Percentiles rank a stretch among this genome's conserved stretches.
Conservation (phyloP, 2,329 filamentous ascomycete genomes). For the Nigrospora osmanthi region DNA sequence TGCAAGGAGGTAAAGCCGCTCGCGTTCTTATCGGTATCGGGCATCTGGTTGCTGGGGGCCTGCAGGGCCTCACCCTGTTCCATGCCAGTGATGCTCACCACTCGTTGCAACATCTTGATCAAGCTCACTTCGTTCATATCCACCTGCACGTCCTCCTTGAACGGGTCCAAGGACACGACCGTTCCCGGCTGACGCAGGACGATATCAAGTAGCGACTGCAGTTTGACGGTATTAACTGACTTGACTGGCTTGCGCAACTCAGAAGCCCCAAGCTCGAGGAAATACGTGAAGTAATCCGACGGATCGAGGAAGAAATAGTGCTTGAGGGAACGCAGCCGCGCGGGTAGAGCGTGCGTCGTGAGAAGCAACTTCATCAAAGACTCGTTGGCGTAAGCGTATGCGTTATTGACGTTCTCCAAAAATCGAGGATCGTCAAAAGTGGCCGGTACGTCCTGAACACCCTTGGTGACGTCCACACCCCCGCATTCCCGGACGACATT, state of each 20-base stretch:
- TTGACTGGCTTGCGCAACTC: constrained; percentile 88
- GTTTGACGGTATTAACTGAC: constrained; percentile 81
- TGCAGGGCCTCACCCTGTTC: constrained; percentile 81
- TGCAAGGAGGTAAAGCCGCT: constrained; percentile 87
- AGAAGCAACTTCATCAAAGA: constrained; percentile 85
- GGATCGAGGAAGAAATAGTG: constrained; percentile 99
- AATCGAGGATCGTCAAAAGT: constrained; percentile 91
- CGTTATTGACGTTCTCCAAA: constrained; percentile 89
- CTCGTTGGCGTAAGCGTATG: constrained; percentile 92
- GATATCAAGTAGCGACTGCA: constrained; percentile 92
- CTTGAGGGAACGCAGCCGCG: constrained; percentile 81
- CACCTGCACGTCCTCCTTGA: constrained; percentile 97
- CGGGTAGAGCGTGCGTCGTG: constrained; percentile 85
- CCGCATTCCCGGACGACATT: constrained; percentile 97
- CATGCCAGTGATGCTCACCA: constrained; percentile 93
- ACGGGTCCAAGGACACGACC: constrained; percentile 87
- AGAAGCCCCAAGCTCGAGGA: constrained; percentile 82
- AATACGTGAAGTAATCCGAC: constrained; percentile 97
- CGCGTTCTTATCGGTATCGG: constrained; percentile 81
- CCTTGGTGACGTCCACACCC: constrained; percentile 87
- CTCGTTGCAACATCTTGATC: constrained; percentile 88
- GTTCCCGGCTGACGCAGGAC: constrained; percentile 94
- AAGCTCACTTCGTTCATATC: constrained; percentile 93
- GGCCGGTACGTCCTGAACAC: constrained; percentile 77
- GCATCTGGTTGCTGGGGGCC: constrained; percentile 57